Percentiles rank a stretch among this genome's conserved stretches.
Conservation (phyloP, 2,329 filamentous ascomycete species). For the Cercospora canescens region DNA sequence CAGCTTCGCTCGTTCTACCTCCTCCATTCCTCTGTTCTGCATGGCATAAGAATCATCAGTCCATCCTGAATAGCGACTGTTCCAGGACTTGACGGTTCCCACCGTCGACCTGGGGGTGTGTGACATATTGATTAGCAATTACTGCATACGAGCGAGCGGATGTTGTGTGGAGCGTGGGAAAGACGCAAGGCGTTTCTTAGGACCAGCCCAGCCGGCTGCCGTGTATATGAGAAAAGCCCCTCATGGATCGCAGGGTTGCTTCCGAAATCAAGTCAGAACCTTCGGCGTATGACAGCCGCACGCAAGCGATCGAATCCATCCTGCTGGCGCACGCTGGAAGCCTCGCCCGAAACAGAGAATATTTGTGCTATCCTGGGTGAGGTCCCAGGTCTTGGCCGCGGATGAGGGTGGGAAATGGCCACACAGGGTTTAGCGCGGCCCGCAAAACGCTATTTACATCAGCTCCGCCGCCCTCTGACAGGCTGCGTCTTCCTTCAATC, state of each 20-base stretch:
- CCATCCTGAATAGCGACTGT: conserved; percentile 30
- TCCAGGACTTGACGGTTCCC: conserved; percentile 37
- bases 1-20: conserved; percentile 32
- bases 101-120: conserved; percentile 34
- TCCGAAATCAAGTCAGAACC: conserved; percentile 12
- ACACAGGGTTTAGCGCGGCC: conserved; percentile 4
- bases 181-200: conserved; percentile 10
- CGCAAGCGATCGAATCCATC: conserved; percentile 15
- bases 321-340: neutral
- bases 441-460: conserved; percentile 6
- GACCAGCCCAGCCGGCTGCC: conserved; percentile 14
- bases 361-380: conserved; percentile 5
- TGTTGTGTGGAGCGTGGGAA: conserved; percentile 10
- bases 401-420: neutral
- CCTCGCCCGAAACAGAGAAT: conserved; percentile 6
- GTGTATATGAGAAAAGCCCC: conserved; percentile 23
- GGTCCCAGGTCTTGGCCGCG: conserved; percentile 5
- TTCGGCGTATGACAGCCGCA: conserved; percentile 16
- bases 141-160: conserved; percentile 3
- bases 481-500: conserved; percentile 11
- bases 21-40: conserved; percentile 28
- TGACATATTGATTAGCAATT: conserved; percentile 26
- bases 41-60: conserved; percentile 31
- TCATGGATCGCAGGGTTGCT: conserved; percentile 10
- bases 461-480: conserved; percentile 7